Conservation (phyloP, 2,329 filamentous ascomycete species). For the Phialemoniopsis sp. region DNA sequence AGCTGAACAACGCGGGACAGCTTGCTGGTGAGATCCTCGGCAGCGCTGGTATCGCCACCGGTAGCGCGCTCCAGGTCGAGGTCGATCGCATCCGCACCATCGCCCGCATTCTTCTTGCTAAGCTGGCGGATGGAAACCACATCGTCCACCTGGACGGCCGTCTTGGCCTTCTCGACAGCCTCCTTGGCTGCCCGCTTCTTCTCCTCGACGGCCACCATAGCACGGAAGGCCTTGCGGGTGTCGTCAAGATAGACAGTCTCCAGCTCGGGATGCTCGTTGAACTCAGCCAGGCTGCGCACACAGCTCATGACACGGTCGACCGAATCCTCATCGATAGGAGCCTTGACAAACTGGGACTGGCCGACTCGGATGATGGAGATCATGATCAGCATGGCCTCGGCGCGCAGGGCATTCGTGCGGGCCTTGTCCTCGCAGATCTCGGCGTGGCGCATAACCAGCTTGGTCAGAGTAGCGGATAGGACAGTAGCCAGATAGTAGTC, state of each 20-base stretch:
- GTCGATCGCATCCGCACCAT: constrained; percentile 82
- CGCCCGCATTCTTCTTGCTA: constrained; percentile 80
- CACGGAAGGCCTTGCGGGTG: constrained; percentile 90
- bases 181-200: constrained; percentile 97
- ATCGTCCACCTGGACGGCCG: constrained; percentile 92
- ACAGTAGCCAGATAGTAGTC: constrained; percentile 96
- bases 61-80: constrained; percentile 91
- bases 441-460: constrained; percentile 94
- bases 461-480: constrained; percentile 91
- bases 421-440: constrained; percentile 84
- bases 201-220: constrained; percentile 96
- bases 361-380: constrained; percentile 97
- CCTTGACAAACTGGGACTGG: constrained; percentile 98
- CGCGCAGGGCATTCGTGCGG: constrained; percentile 88
- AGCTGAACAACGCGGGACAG: constrained; percentile 94
- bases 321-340: constrained; percentile 94
- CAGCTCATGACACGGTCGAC: constrained; percentile 99
- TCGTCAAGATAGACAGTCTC: constrained; percentile 92
- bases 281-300: constrained; percentile 87
- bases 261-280: constrained; percentile 82
- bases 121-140: constrained; percentile 90
- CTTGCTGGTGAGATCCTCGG: constrained; percentile 89
- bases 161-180: constrained; percentile 87
- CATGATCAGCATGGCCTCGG: constrained; percentile 99
- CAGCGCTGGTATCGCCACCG: constrained; percentile 71